A percentile compares a stretch with the other conserved stretches of the same genome.
phyloP scores from a whole-genome alignment of 345 rosid genomes.

The Aquilaria yunnanensis region DNA sequence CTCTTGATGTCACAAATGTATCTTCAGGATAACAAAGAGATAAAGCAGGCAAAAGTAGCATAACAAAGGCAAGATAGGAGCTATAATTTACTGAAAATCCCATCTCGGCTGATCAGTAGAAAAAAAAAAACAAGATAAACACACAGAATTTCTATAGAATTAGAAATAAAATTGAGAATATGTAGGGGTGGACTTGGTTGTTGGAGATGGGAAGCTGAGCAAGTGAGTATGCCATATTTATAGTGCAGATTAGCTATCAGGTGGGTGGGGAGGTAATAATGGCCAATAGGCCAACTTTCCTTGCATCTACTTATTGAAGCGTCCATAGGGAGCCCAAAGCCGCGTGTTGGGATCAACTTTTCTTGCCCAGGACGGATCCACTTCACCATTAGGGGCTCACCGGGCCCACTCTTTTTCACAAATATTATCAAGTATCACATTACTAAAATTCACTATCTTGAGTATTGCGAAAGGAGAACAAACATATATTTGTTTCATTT shows the following conservation, averaged over 20 bases:
- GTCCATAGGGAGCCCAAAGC: no score
- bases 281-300: no score
- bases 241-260: constrained; percentile 4
- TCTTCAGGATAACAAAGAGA: constrained; percentile 23
- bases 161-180: not conserved
- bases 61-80: constrained; percentile 13
- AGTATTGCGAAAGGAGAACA: no score
- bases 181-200: not conserved
- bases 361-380: no score
- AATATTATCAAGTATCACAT: no score
- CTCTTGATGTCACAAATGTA: constrained; percentile 46
- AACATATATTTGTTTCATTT: no score
- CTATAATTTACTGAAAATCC: constrained; percentile 13
- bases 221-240: constrained; percentile 20
- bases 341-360: no score
- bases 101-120: constrained; percentile 10
- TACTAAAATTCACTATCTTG: no score
- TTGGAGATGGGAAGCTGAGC: constrained; percentile 14
- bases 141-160: not conserved
- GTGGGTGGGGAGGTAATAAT: no score
- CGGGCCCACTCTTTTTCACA: no score
- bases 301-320: no score
- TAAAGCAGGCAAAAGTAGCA: constrained; percentile 37
- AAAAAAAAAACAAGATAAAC: not conserved
- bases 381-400: no score